A percentile compares a stretch with the other conserved stretches of the same genome.
Evolutionary conservation across 1,284 basidiomycete genomes (phyloP).

Genomic region (Takashimella koratensis): DNA sequence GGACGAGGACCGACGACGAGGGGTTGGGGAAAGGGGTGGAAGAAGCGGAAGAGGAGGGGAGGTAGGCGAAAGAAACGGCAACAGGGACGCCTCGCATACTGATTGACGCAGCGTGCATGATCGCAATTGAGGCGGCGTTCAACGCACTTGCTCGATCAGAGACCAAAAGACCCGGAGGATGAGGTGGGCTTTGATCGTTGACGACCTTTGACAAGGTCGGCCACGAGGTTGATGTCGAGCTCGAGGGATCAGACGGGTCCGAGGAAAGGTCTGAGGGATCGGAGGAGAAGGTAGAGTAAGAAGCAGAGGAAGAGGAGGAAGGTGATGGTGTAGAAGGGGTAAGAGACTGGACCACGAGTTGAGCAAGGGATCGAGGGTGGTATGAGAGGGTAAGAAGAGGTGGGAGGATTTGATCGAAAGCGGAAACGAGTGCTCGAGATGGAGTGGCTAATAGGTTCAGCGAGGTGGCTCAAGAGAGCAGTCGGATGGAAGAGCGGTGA

Average conservation of each 20-base stretch:
- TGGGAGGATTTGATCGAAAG: slow-evolving; percentile 39
- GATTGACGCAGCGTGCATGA: slow-evolving; percentile 50
- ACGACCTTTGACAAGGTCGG: neutral
- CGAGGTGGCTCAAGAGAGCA: no score
- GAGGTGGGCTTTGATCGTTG: neutral
- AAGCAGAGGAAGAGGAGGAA: slow-evolving; percentile 15
- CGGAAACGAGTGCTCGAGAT: slow-evolving; percentile 43
- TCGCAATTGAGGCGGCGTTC: slow-evolving; percentile 55
- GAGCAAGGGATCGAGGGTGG: slow-evolving; percentile 58
- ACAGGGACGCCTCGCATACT: slow-evolving; percentile 49
- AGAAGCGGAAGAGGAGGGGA: slow-evolving; percentile 22
- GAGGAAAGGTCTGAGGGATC: neutral
- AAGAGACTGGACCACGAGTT: slow-evolving; percentile 59
- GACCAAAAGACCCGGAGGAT: slow-evolving; percentile 18
- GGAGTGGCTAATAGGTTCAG: slow-evolving; percentile 48
- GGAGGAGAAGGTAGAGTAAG: slow-evolving; percentile 36
- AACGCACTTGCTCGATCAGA: slow-evolving; percentile 51
- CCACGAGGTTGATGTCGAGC: neutral
- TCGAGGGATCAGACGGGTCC: neutral
- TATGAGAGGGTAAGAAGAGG: slow-evolving; percentile 51
- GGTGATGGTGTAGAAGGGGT: slow-evolving; percentile 51
- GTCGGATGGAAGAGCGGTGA: no score
- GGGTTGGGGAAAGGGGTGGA: slow-evolving; percentile 5
- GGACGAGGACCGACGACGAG: slow-evolving; percentile 66
- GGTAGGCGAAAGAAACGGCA: slow-evolving; percentile 49